Conservation (phyloP, 2,329 filamentous ascomycete species). For the Esteya vermicola region DNA sequence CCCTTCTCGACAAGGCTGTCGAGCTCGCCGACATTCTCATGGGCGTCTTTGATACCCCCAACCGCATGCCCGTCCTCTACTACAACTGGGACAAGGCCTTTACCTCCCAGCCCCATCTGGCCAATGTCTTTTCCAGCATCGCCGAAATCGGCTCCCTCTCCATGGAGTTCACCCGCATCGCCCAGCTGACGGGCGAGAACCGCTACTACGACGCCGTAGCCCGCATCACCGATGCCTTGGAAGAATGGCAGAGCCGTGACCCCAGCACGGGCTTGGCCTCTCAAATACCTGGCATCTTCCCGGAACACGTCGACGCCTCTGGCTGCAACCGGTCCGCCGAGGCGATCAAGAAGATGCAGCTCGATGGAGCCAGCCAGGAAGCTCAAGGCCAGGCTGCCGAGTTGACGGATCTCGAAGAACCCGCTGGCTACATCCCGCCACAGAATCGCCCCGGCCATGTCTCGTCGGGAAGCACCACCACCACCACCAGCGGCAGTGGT, state of each 20-base stretch:
- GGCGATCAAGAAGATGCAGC: conserved; percentile 12
- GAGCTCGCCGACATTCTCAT: conserved; percentile 71
- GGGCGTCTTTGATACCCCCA: conserved; percentile 79
- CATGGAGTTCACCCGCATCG: conserved; percentile 79
- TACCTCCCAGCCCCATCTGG: conserved; percentile 48
- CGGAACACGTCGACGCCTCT: conserved; percentile 60
- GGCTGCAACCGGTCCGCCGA: conserved; percentile 54
- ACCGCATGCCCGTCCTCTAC: conserved; percentile 76
- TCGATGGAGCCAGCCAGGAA: conserved; percentile 16
- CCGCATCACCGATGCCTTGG: conserved; percentile 67
- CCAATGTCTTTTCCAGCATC: conserved; percentile 38
- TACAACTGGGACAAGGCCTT: conserved; percentile 62
- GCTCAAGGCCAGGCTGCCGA: conserved; percentile 21
- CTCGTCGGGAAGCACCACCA: too few relatives aligned
- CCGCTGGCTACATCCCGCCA: conserved; percentile 17
- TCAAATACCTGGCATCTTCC: conserved; percentile 75
- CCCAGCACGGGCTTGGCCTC: conserved; percentile 42
- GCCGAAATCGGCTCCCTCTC: conserved; percentile 69
- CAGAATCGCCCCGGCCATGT: not conserved
- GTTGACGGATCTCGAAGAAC: conserved; percentile 9
- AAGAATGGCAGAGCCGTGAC: conserved; percentile 52
- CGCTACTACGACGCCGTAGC: conserved; percentile 87
- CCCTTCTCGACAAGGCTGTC: conserved; percentile 63
- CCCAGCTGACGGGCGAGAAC: conserved; percentile 66
- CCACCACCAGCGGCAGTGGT: not conserved